These are phyloP conservation scores for Zychaea mexicana DNA, from an alignment of 371 early-diverging fungal species.

Conservation along the genomic window DNA sequence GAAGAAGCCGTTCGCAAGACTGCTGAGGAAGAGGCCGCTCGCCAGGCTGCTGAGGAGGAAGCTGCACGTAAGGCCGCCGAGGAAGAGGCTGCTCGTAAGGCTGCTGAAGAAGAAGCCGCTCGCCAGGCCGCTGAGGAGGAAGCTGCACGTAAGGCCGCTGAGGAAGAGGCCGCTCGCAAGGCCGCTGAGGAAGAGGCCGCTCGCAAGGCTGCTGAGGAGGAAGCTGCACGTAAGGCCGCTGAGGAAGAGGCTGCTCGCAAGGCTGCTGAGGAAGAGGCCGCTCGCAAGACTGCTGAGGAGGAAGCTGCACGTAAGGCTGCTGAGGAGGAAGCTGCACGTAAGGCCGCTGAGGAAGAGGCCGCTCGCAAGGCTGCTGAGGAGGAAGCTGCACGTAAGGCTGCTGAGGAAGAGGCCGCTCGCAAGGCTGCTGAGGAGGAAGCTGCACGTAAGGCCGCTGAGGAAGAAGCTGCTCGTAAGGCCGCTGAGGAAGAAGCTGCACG, in stretches of 20 bases:
- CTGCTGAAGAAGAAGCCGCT: conserved; percentile 22
- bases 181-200: conserved; percentile 4
- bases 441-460: background rate
- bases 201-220: conserved; percentile 10
- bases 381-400: background rate
- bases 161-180: conserved; percentile 1
- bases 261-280: conserved; percentile 1
- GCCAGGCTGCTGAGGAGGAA: conserved; percentile 9
- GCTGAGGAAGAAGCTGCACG: background rate
- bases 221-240: conserved; percentile 8
- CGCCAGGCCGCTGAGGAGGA: conserved; percentile 3
- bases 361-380: background rate
- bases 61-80: conserved; percentile 15
- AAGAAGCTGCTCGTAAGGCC: background rate
- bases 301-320: background rate
- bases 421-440: background rate
- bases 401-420: background rate
- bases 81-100: conserved; percentile 16
- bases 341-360: background rate
- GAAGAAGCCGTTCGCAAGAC: conserved; percentile 11
- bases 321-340: background rate
- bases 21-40: conserved; percentile 9
- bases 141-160: background rate
- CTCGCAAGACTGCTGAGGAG: background rate
- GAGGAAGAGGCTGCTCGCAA: conserved; percentile 5